phyloP scores from a whole-genome alignment of 192 early-diverging fungal genomes.

The Diversispora eburnea region DNA sequence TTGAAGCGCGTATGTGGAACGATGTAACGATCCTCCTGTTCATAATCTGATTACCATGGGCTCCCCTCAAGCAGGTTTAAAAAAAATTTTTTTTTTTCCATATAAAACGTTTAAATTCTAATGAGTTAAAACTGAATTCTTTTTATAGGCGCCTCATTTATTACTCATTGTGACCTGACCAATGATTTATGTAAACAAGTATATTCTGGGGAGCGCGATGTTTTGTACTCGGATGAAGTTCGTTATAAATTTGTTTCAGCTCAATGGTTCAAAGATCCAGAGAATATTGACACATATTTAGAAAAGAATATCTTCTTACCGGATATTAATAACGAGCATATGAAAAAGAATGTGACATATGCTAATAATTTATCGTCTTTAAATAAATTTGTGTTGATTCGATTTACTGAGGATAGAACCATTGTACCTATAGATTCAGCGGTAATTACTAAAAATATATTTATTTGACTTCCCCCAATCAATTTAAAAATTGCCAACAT shows the following conservation, averaged over 20 bases:
- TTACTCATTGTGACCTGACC: too few species aligned
- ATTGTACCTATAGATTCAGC: constrained; percentile 64
- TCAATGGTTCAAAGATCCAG: constrained; percentile 85
- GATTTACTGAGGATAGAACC: constrained; percentile 74
- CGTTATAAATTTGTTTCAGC: constrained; percentile 84
- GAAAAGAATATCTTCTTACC: constrained; percentile 81
- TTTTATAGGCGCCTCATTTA: too few species aligned
- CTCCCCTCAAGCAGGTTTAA: constrained; percentile 72
- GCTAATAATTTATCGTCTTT: constrained; percentile 52
- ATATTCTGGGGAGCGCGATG: constrained; percentile 57
- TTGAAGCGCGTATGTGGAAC: constrained; percentile 71
- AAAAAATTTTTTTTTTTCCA: background rate
- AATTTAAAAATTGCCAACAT: background rate
- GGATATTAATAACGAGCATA: constrained; percentile 79
- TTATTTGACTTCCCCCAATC: too few species aligned
- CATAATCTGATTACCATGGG: constrained; percentile 85
- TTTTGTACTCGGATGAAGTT: constrained; percentile 72
- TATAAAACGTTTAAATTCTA: constrained; percentile 43
- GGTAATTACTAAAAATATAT: constrained; percentile 37
- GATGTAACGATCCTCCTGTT: constrained; percentile 72
- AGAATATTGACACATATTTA: constrained; percentile 66
- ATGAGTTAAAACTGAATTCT: too few species aligned
- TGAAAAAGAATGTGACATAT: constrained; percentile 57
- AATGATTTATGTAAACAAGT: constrained; percentile 63
- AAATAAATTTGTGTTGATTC: constrained; percentile 77